These are phyloP conservation scores for Talaromyces funiculosus DNA, from an alignment of 2,329 filamentous ascomycete genomes.

Conservation along the genomic window DNA sequence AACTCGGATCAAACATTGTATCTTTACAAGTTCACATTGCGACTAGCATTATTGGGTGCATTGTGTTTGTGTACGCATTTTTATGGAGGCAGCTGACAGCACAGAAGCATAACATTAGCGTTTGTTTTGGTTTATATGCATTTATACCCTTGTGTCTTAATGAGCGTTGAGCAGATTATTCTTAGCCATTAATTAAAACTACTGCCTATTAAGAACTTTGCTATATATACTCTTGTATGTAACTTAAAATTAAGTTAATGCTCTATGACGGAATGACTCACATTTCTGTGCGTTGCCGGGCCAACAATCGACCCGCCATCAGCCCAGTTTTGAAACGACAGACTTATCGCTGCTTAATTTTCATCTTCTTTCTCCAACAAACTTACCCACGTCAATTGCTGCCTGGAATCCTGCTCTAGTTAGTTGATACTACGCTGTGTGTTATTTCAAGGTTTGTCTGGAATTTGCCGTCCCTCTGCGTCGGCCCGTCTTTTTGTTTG, in stretches of 20 bases:
- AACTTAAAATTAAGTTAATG: neutral
- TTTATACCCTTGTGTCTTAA: constrained; percentile 12
- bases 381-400: neutral
- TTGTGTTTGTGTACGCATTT: neutral
- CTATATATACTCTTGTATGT: neutral
- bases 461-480: neutral
- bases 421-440: neutral
- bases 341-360: neutral
- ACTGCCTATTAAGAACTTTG: neutral
- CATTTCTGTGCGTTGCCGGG: constrained; percentile 5
- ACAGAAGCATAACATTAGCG: constrained; percentile 2
- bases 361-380: neutral
- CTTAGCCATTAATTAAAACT: neutral
- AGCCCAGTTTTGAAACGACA: neutral
- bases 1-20: neutral
- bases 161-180: neutral
- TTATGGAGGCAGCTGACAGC: neutral
- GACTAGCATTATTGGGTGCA: neutral
- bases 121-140: constrained; percentile 2
- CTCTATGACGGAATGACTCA: neutral
- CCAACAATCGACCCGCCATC: constrained; percentile 1
- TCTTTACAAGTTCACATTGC: neutral
- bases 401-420: neutral
- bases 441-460: neutral
- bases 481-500: neutral